phyloP scores from a whole-genome alignment of 2,329 filamentous ascomycete genomes.

The Paraconiothyrium sp. region DNA sequence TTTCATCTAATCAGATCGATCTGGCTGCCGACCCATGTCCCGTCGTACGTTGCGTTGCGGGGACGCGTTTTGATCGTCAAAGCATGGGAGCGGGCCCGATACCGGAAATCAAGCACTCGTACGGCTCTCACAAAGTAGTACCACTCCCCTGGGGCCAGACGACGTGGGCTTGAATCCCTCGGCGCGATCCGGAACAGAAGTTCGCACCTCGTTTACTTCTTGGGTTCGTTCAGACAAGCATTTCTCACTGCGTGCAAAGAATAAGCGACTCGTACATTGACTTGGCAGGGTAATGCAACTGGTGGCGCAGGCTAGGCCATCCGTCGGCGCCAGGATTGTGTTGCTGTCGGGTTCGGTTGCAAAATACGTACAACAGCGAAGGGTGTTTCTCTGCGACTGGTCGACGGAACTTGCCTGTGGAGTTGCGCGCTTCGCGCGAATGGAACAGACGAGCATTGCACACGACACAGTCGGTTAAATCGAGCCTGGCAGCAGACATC shows the following conservation, averaged over 20 bases:
- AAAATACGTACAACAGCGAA: neutral
- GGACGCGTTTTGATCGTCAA: slow-evolving; percentile 1
- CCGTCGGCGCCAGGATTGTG: neutral
- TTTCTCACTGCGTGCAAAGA: neutral
- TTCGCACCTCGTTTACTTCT: neutral
- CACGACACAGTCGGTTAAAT: neutral
- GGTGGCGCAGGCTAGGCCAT: slow-evolving; percentile 5
- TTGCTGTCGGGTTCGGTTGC: neutral
- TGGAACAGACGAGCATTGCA: neutral
- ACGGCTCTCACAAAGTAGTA: neutral
- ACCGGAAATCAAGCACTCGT: slow-evolving; percentile 4
- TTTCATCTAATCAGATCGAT: slow-evolving; percentile 23
- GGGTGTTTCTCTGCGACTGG: neutral
- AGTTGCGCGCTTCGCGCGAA: neutral
- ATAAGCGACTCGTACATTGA: neutral
- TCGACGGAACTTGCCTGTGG: neutral
- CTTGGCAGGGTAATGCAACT: neutral
- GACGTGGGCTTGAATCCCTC: neutral
- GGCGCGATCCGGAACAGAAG: neutral
- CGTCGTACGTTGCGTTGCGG: slow-evolving; percentile 6
- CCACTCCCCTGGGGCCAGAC: neutral
- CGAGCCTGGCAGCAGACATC: neutral
- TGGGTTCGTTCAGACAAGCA: slow-evolving; percentile 8
- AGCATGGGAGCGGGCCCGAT: neutral
- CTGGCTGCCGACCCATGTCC: neutral